Evolutionary conservation across 2,329 filamentous ascomycete genomes (phyloP).

Genomic region (Sporothrix curviconia): DNA sequence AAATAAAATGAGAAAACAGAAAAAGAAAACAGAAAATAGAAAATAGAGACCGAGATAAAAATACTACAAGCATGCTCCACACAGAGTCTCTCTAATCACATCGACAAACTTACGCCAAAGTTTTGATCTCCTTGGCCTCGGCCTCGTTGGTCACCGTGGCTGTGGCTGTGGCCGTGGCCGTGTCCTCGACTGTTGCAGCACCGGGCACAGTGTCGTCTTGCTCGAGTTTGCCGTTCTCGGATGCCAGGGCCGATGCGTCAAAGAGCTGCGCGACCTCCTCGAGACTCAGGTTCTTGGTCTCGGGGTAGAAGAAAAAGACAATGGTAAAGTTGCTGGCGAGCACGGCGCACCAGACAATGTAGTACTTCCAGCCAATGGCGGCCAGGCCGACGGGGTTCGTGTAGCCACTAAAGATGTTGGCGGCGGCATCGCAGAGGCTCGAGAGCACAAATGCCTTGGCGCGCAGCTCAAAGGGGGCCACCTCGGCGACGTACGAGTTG

Average conservation of each 20-base stretch:
- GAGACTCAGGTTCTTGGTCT: conserved; percentile 15
- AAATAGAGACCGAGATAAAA: too few species aligned
- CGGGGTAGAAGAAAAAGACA: conserved; percentile 17
- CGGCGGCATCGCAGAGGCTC: conserved; percentile 10
- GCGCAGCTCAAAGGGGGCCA: conserved; percentile 17
- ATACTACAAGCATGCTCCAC: too few species aligned
- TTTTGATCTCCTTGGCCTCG: too few species aligned
- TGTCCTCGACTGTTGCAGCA: conserved; percentile 49
- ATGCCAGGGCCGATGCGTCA: conserved; percentile 13
- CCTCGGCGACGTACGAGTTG: conserved; percentile 18
- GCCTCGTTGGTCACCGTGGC: not conserved
- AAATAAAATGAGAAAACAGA: too few species aligned
- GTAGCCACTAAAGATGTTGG: conserved; percentile 18
- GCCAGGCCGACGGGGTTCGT: conserved; percentile 19
- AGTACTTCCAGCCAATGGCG: conserved; percentile 21
- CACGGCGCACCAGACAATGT: conserved; percentile 19
- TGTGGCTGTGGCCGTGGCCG: too few species aligned
- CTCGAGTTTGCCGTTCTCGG: not conserved
- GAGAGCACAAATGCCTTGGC: conserved; percentile 17
- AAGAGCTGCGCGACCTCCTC: conserved; percentile 46
- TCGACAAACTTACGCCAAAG: too few species aligned
- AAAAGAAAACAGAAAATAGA: too few species aligned
- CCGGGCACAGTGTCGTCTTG: not conserved
- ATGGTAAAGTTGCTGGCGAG: conserved; percentile 24
- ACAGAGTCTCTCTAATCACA: too few species aligned